These are phyloP conservation scores for Acanthamoeba castellanii DNA, from an alignment of 208 protist species.

Conservation along the genomic window DNA sequence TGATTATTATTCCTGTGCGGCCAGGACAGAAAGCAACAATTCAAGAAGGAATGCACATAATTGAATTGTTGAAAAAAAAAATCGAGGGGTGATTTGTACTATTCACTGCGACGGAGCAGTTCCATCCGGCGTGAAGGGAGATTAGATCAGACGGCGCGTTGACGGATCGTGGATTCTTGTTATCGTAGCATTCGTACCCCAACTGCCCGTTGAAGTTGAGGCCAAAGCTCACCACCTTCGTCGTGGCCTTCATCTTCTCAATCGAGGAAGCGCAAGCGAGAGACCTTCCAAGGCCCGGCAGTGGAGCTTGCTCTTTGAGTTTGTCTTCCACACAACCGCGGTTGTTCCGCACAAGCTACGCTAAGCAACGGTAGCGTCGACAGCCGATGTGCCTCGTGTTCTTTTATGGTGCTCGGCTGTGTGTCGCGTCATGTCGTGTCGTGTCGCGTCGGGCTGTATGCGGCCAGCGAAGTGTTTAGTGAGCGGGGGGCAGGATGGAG, in stretches of 20 bases:
- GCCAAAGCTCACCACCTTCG: slow-evolving; percentile 31
- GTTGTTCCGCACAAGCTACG: too few relatives aligned
- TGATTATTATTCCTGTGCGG: too few relatives aligned
- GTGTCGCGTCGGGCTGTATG: too few relatives aligned
- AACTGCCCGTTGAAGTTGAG: slow-evolving; percentile 64
- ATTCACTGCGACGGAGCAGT: slow-evolving; percentile 25
- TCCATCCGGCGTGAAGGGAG: slow-evolving; percentile 5
- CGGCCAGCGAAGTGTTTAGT: background rate
- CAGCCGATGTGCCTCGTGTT: too few relatives aligned
- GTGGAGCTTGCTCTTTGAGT: too few relatives aligned
- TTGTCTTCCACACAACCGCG: too few relatives aligned
- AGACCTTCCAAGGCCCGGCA: too few relatives aligned
- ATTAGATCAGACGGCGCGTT: slow-evolving; percentile 15
- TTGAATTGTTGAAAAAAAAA: background rate
- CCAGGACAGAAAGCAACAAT: background rate
- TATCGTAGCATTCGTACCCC: slow-evolving; percentile 37
- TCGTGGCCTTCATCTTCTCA: background rate
- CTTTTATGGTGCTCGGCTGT: too few relatives aligned
- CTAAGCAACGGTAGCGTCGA: too few relatives aligned
- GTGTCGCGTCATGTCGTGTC: too few relatives aligned
- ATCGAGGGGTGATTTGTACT: background rate
- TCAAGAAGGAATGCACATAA: background rate
- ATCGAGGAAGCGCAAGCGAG: background rate
- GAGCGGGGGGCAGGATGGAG: slow-evolving; percentile 30
- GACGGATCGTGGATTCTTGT: slow-evolving; percentile 1